Percentiles rank a stretch among this genome's conserved stretches.
These are phyloP conservation scores for Colletotrichum australisinense DNA, from an alignment of 2,329 filamentous ascomycete genomes.

Conservation along the genomic window DNA sequence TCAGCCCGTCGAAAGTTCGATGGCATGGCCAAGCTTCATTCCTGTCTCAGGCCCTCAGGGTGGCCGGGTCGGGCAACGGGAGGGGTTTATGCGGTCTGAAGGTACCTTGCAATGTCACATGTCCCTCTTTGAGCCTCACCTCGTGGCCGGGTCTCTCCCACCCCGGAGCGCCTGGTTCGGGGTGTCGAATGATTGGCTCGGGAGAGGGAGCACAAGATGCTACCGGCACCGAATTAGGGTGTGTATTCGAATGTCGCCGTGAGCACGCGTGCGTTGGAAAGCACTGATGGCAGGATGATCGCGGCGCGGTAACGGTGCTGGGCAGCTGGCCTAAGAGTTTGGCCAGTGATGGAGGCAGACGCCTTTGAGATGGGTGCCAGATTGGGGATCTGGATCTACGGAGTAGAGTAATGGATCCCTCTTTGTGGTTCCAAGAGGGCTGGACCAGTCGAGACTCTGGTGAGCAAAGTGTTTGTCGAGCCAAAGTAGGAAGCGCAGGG, in stretches of 20 bases:
- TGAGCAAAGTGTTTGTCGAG: background rate
- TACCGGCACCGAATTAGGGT: background rate
- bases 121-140: slow-evolving; percentile 18
- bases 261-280: background rate
- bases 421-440: slow-evolving; percentile 14
- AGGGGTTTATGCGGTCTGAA: slow-evolving; percentile 18
- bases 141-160: slow-evolving; percentile 11
- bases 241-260: background rate
- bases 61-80: slow-evolving; percentile 2
- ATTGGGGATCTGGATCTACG: slow-evolving; percentile 1
- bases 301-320: background rate
- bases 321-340: background rate
- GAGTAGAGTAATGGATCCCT: slow-evolving; percentile 8
- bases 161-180: background rate
- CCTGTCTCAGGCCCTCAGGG: slow-evolving; percentile 10
- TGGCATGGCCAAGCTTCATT: slow-evolving; percentile 7
- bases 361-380: slow-evolving; percentile 7
- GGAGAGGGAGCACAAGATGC: background rate
- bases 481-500: slow-evolving; percentile 18
- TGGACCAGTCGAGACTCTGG: slow-evolving; percentile 32
- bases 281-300: slow-evolving; percentile 11
- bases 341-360: background rate
- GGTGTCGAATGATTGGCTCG: slow-evolving; percentile 1
- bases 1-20: slow-evolving; percentile 6
- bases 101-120: slow-evolving; percentile 13